Conservation (phyloP, 352 stramenopile genomes). For the Phytophthora ohioensis region DNA sequence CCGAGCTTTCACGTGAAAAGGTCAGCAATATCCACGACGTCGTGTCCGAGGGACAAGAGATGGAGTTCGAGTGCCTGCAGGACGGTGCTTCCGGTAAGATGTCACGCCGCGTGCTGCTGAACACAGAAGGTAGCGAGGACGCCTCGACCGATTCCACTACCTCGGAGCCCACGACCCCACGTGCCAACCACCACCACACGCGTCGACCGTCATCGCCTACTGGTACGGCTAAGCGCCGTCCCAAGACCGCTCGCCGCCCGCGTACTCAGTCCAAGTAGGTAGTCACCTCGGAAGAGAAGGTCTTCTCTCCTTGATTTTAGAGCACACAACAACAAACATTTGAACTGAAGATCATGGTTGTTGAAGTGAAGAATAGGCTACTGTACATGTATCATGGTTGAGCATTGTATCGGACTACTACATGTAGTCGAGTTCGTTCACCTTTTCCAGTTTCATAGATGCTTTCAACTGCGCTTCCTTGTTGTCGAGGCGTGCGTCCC, state of each 20-base stretch:
- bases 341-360: slow-evolving; percentile 6
- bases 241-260: slow-evolving; percentile 38
- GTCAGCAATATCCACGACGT: slow-evolving; percentile 72
- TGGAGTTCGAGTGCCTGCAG: slow-evolving; percentile 85
- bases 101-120: slow-evolving; percentile 71
- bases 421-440: not conserved
- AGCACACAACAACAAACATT: slow-evolving; percentile 29
- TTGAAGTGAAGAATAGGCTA: slow-evolving; percentile 7
- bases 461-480: slow-evolving; percentile 7
- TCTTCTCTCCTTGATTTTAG: slow-evolving; percentile 28
- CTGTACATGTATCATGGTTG: not conserved
- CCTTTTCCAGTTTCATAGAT: slow-evolving; percentile 13
- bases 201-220: slow-evolving; percentile 45
- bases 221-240: slow-evolving; percentile 37
- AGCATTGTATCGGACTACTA: not conserved
- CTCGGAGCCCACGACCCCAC: slow-evolving; percentile 10
- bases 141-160: slow-evolving; percentile 10
- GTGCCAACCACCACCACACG: slow-evolving; percentile 32
- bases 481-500: slow-evolving; percentile 9
- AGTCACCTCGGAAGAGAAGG: slow-evolving; percentile 14
- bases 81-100: slow-evolving; percentile 85
- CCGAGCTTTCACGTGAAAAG: slow-evolving; percentile 84
- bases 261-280: slow-evolving; percentile 45
- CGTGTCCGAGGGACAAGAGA: slow-evolving; percentile 72
- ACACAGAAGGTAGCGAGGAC: slow-evolving; percentile 18